phyloP scores from a whole-genome alignment of 2,329 filamentous ascomycete genomes.

The Juglanconis oblonga region DNA sequence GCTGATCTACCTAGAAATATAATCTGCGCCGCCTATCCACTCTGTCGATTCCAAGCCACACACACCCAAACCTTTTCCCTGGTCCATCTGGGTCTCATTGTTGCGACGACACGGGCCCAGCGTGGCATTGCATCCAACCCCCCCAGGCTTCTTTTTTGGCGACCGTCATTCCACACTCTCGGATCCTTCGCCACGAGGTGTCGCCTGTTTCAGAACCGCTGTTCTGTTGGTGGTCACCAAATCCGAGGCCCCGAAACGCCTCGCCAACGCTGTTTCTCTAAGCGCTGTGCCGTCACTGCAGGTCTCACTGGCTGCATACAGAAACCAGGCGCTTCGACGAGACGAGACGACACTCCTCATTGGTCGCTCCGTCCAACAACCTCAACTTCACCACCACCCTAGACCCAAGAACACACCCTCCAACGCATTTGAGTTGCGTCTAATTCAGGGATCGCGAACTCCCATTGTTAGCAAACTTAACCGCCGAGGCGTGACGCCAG shows the following conservation, averaged over 20 bases:
- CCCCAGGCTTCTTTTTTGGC: neutral
- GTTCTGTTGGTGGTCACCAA: constrained; percentile 6
- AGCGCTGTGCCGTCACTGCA: constrained; percentile 12
- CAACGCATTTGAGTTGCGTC: constrained; percentile 3
- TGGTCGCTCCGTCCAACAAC: constrained; percentile 5
- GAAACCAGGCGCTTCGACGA: constrained; percentile 15
- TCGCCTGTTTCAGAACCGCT: constrained; percentile 12
- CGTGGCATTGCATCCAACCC: constrained; percentile 7
- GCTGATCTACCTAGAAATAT: constrained; percentile 1
- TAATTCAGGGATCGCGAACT: constrained; percentile 7
- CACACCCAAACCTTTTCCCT: neutral
- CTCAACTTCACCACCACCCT: neutral
- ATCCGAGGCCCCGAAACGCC: constrained; percentile 10
- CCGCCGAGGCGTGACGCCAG: neutral
- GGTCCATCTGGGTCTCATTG: neutral
- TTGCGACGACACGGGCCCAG: constrained; percentile 5
- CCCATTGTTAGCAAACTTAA: neutral
- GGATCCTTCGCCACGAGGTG: constrained; percentile 9
- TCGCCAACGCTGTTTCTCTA: constrained; percentile 17
- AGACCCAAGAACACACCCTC: neutral
- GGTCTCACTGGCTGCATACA: constrained; percentile 2
- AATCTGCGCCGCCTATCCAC: constrained; percentile 4
- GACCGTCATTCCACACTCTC: neutral
- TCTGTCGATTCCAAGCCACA: neutral
- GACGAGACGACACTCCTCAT: constrained; percentile 8